These are phyloP conservation scores for Auriculariales sp. DNA, from an alignment of 768 basidiomycete species.

Conservation along the genomic window DNA sequence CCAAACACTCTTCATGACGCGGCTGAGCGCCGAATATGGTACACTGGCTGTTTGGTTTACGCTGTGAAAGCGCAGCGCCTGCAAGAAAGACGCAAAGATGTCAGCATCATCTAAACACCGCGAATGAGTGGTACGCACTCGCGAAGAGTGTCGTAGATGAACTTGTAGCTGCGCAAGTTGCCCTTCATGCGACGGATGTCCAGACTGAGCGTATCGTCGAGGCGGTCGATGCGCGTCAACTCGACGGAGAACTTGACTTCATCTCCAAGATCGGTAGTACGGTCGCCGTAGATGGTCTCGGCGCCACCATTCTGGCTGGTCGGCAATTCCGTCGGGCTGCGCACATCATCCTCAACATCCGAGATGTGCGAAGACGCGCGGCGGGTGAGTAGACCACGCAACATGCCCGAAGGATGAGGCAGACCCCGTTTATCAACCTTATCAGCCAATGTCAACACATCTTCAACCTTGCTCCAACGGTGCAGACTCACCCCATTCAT, in stretches of 20 bases:
- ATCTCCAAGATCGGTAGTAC: slow-evolving; percentile 72
- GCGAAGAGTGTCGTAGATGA: slow-evolving; percentile 76
- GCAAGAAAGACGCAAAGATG: neutral
- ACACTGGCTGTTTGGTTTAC: too few relatives aligned
- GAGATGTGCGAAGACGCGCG: slow-evolving; percentile 80
- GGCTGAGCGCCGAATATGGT: too few relatives aligned
- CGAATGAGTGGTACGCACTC: slow-evolving; percentile 38
- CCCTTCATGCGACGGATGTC: slow-evolving; percentile 90
- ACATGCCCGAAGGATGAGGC: slow-evolving; percentile 76
- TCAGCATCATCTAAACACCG: neutral
- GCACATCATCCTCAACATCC: slow-evolving; percentile 12
- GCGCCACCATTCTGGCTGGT: neutral
- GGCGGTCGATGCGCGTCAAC: slow-evolving; percentile 75
- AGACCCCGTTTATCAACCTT: slow-evolving; percentile 88
- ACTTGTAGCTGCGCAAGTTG: slow-evolving; percentile 84
- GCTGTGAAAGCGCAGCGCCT: slow-evolving; percentile 6
- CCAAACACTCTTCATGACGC: too few relatives aligned
- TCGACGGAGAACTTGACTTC: slow-evolving; percentile 96
- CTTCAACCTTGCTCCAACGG: slow-evolving; percentile 6
- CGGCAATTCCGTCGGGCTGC: slow-evolving; percentile 12
- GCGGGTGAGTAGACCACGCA: slow-evolving; percentile 78
- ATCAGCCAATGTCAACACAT: slow-evolving; percentile 8
- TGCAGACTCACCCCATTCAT: slow-evolving; percentile 62
- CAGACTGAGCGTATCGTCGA: slow-evolving; percentile 82
- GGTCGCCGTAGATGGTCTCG: slow-evolving; percentile 67